Conservation (phyloP, 2,329 filamentous ascomycete genomes). For the Scortechinia acanthostroma region DNA sequence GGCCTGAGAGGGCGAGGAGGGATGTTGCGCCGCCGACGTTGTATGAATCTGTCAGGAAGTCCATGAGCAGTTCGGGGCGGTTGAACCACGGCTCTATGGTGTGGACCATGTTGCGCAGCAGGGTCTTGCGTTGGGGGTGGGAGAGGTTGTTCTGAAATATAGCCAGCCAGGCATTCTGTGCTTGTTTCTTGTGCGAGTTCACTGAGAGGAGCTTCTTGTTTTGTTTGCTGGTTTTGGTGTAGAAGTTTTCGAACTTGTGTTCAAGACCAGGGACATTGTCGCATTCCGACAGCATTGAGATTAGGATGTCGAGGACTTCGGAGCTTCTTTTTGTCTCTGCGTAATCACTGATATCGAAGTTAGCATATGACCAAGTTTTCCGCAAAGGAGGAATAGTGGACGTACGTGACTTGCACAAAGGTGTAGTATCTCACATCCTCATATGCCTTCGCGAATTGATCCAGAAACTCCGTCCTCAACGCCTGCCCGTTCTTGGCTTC, state of each 20-base stretch:
- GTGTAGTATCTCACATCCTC: conserved; percentile 83
- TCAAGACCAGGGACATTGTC: conserved; percentile 64
- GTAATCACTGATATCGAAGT: conserved; percentile 8
- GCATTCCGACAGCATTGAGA: conserved; percentile 58
- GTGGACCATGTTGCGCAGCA: conserved; percentile 69
- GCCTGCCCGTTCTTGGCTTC: conserved; percentile 40
- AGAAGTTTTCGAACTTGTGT: conserved; percentile 65
- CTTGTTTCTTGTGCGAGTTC: conserved; percentile 68
- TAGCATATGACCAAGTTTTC: background rate
- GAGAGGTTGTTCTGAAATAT: conserved; percentile 63
- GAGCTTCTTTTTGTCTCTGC: conserved; percentile 11
- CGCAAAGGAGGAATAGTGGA: too few species aligned
- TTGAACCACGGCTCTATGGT: conserved; percentile 84
- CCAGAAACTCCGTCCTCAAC: conserved; percentile 65
- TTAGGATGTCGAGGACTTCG: conserved; percentile 37
- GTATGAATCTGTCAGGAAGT: conserved; percentile 94
- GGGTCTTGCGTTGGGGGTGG: conserved; percentile 70
- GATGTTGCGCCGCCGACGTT: conserved; percentile 79
- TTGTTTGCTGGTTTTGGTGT: conserved; percentile 55
- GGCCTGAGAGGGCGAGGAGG: conserved; percentile 79
- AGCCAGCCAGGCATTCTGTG: conserved; percentile 80
- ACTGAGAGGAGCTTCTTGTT: conserved; percentile 63
- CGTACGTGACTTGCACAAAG: conserved; percentile 56
- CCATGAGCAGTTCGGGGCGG: conserved; percentile 82
- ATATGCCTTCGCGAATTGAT: conserved; percentile 72